Conservation (phyloP, 768 basidiomycete genomes). For the Psilocybe cubensis region DNA sequence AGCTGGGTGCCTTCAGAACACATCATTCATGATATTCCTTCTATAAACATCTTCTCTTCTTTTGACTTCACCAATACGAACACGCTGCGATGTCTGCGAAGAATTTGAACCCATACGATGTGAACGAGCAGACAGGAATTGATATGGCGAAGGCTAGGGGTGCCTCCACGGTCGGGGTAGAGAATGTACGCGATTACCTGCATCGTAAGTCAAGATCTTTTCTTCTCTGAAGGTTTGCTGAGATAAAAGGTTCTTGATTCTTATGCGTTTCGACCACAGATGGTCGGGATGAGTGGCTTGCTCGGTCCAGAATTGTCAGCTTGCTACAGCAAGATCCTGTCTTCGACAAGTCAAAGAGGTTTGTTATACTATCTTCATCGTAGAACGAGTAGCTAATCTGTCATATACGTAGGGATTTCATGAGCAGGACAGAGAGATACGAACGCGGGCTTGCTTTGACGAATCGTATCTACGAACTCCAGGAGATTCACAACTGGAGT, state of each 20-base stretch:
- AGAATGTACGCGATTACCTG: constrained; percentile 49
- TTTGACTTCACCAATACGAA: not conserved
- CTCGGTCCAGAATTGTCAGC: constrained; percentile 43
- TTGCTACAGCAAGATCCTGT: constrained; percentile 56
- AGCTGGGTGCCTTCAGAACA: not conserved
- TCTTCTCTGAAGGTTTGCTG: not conserved
- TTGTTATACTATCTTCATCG: not conserved
- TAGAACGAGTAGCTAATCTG: not conserved
- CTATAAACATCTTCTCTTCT: not conserved
- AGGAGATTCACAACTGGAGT: constrained; percentile 56
- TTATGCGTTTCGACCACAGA: constrained; percentile 34
- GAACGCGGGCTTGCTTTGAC: constrained; percentile 55
- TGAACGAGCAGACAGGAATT: constrained; percentile 48
- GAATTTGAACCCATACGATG: constrained; percentile 28
- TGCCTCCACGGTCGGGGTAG: constrained; percentile 44
- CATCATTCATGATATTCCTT: not conserved
- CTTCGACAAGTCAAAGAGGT: constrained; percentile 66
- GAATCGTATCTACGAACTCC: constrained; percentile 63
- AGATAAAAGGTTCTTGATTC: not conserved
- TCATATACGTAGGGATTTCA: constrained; percentile 49
- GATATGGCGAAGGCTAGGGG: constrained; percentile 58
- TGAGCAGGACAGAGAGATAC: constrained; percentile 61
- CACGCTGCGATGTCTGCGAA: not conserved
- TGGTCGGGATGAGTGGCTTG: constrained; percentile 53
- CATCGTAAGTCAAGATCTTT: constrained; percentile 43